These are phyloP conservation scores for Camelina hispida DNA, from an alignment of 345 rosid genomes.

Conservation along the genomic window DNA sequence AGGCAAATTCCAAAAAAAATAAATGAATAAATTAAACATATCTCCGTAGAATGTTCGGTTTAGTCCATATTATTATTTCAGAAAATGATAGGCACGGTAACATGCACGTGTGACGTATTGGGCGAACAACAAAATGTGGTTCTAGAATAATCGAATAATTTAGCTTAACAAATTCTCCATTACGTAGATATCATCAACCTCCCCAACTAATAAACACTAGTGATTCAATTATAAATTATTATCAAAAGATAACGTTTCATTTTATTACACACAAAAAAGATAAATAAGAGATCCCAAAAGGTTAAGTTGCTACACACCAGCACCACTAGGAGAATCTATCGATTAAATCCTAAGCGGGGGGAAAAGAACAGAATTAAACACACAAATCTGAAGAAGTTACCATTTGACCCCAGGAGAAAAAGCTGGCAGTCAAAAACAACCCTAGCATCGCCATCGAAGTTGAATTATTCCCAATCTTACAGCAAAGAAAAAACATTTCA, in stretches of 20 bases:
- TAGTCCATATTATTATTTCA: not conserved
- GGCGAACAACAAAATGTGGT: conserved; percentile 18
- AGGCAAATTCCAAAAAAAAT: not conserved
- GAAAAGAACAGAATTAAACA: conserved; percentile 1
- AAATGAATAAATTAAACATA: not conserved
- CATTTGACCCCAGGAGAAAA: conserved; percentile 37
- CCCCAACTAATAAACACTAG: conserved; percentile 32
- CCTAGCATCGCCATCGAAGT: not conserved
- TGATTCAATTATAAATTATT: not conserved
- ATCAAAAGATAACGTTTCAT: conserved; percentile 3
- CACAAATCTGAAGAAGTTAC: conserved; percentile 31
- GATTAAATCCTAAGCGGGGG: conserved; percentile 33
- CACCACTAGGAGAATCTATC: conserved; percentile 35
- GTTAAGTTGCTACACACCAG: not conserved
- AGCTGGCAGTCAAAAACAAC: conserved; percentile 36
- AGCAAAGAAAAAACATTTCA: not conserved
- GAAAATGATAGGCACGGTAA: conserved; percentile 19
- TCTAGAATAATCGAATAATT: conserved; percentile 36
- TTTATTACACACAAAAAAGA: conserved; percentile 27
- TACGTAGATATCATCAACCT: conserved; percentile 36
- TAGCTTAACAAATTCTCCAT: conserved; percentile 42
- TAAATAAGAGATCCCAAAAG: not conserved
- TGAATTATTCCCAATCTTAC: conserved; percentile 28
- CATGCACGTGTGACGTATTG: conserved; percentile 41
- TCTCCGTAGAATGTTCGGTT: conserved; percentile 9